A percentile compares a stretch with the other conserved stretches of the same genome.
Evolutionary conservation across 2,329 filamentous ascomycete species (phyloP).

Genomic region (Corynespora cassiicola): DNA sequence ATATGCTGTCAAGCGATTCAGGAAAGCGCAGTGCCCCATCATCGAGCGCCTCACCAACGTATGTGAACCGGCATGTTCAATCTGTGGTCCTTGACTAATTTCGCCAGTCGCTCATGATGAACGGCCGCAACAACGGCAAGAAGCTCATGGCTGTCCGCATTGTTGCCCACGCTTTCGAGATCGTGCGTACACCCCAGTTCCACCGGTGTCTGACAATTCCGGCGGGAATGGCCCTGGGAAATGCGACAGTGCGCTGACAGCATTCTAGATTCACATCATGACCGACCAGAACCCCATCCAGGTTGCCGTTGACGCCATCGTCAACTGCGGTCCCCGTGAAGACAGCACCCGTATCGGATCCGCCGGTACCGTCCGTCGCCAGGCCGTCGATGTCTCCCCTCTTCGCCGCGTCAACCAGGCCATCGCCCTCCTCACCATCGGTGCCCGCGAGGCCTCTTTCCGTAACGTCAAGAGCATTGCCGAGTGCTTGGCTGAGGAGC

Average conservation of each 20-base stretch:
- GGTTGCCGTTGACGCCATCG: slow-evolving; percentile 98
- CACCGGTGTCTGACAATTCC: not conserved
- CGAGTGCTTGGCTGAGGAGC: slow-evolving; percentile 99
- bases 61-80: too few relatives aligned
- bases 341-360: slow-evolving; percentile 99
- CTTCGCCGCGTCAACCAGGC: slow-evolving; percentile 99
- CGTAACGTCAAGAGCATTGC: slow-evolving; percentile 99
- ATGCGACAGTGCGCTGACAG: too few relatives aligned
- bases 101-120: slow-evolving; percentile 99
- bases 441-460: slow-evolving; percentile 98
- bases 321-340: slow-evolving; percentile 99
- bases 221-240: too few relatives aligned
- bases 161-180: slow-evolving; percentile 98
- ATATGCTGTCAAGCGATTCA: slow-evolving; percentile 99
- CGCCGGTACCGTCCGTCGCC: slow-evolving; percentile 98
- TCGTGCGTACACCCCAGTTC: slow-evolving; percentile 70
- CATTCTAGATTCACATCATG: slow-evolving; percentile 94
- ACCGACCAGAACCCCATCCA: slow-evolving; percentile 99
- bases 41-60: slow-evolving; percentile 99
- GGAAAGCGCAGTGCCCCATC: slow-evolving; percentile 99
- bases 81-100: too few relatives aligned
- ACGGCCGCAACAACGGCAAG: slow-evolving; percentile 99
- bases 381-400: slow-evolving; percentile 99
- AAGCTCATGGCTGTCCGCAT: slow-evolving; percentile 99
- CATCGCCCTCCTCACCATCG: slow-evolving; percentile 97